A percentile compares a stretch with the other conserved stretches of the same genome.
These are phyloP conservation scores for Mucor mucedo DNA, from an alignment of 371 early-diverging fungal species.

Conservation along the genomic window DNA sequence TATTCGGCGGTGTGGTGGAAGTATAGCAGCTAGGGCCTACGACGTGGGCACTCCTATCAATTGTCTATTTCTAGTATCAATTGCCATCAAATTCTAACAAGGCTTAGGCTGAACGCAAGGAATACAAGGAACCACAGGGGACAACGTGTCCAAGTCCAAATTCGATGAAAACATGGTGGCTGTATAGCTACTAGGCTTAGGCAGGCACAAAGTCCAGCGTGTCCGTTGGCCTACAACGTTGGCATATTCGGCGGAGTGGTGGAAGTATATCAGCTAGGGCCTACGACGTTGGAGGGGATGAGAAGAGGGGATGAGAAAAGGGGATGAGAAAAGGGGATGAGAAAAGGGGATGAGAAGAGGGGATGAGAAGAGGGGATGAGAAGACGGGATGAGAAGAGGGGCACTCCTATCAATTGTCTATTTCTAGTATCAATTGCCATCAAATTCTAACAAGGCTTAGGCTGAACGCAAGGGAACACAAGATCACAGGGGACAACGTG, in stretches of 20 bases:
- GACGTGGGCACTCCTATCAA: too few species aligned
- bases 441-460: constrained; percentile 24
- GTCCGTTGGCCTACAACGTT: constrained; percentile 26
- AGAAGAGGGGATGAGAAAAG: too few species aligned
- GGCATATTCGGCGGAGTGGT: constrained; percentile 13
- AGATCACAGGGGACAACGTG: constrained; percentile 20
- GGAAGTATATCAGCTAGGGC: too few species aligned
- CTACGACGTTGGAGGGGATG: too few species aligned
- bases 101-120: constrained; percentile 27
- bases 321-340: too few species aligned
- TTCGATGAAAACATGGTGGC: constrained; percentile 14
- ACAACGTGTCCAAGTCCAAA: constrained; percentile 21
- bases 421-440: constrained; percentile 25
- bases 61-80: constrained; percentile 26
- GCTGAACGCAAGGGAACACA: too few species aligned
- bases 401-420: too few species aligned
- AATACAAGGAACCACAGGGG: too few species aligned
- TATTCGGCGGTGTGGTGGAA: constrained; percentile 10
- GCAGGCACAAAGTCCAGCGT: constrained; percentile 19
- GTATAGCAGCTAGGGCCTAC: too few species aligned
- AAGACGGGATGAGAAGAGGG: too few species aligned
- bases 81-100: constrained; percentile 21
- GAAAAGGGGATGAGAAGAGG: too few species aligned
- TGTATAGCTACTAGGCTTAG: constrained; percentile 18
- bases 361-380: too few species aligned